Conservation (phyloP, 2,329 filamentous ascomycete genomes). For the Penicillium verrucosum region DNA sequence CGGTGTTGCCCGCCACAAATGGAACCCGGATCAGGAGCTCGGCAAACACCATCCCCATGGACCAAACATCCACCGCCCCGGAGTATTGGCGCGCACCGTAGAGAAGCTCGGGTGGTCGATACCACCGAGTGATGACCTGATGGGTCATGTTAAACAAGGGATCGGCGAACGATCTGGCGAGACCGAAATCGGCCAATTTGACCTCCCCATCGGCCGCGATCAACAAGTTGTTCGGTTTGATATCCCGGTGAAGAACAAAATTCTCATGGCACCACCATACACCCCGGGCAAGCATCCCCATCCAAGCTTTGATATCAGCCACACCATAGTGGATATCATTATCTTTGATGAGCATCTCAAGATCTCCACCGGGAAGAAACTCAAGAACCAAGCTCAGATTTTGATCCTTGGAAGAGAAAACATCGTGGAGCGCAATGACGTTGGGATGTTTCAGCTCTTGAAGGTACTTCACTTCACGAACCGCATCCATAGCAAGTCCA, state of each 20-base stretch:
- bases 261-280: conserved; percentile 98
- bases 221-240: conserved; percentile 97
- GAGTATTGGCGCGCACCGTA: conserved; percentile 88
- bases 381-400: conserved; percentile 96
- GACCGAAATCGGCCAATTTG: conserved; percentile 96
- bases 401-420: conserved; percentile 94
- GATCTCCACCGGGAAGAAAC: conserved; percentile 86
- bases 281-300: conserved; percentile 90
- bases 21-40: conserved; percentile 81
- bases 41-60: conserved; percentile 85
- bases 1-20: conserved; percentile 78
- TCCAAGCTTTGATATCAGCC: conserved; percentile 96
- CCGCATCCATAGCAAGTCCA: conserved; percentile 88
- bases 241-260: conserved; percentile 91
- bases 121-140: conserved; percentile 96
- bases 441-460: conserved; percentile 94
- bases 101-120: conserved; percentile 87
- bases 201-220: conserved; percentile 90
- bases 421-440: conserved; percentile 86
- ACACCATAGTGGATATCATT: conserved; percentile 76
- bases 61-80: conserved; percentile 91
- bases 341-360: conserved; percentile 92
- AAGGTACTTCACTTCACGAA: conserved; percentile 92
- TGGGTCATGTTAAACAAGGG: conserved; percentile 85
- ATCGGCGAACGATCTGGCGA: conserved; percentile 85